Base-by-base conservation (phyloP, 1,284 basidiomycete species). In the Microbotryum violaceum region DNA sequence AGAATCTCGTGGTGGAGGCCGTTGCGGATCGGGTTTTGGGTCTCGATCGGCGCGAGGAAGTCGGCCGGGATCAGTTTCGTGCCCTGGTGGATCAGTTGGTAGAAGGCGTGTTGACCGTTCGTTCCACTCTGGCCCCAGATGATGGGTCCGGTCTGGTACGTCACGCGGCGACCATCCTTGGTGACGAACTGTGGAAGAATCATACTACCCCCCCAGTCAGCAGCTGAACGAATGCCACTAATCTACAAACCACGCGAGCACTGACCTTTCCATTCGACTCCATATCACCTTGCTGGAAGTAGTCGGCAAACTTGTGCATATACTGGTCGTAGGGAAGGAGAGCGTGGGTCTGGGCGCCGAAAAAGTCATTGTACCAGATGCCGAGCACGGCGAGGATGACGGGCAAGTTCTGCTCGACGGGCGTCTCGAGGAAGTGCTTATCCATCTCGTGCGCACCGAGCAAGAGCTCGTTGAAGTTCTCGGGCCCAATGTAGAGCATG, bases 221-320 rank as follows among this genome's bases (percentile, higher is more conserved):
- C 50, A 3, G 25, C 4, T 16, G 7, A 46, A 29, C 23, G 3
- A 14, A 48, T 18, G 31, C 16, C 37, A 42, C 16, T 6, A 42
- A 42, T 12, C 6, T 23, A 12, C 48, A 29, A 49, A 49, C 3
- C 48, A 53, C 12, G 25, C 37, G 18, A 8, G 14, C 18, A 53
- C 25, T 53, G 21, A 64, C 65, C 65, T 98, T 98, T 65, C 94
- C 94, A 77, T 98, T 97, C 25, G 91, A 96, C 79, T 98, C 94
- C 94, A 98, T 98, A 78, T 98, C 94, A 52, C 93, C 93, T 80
- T 98, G 94, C 78, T 98, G 94, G 89, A 98, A 98, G 82, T 98
- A 98, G 78, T 97, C 94, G 60, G 94, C 94, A 74, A 98, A 98
- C 78, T 96, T 96, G 83, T 96, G 89, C 71, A 98, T 80, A 79